A percentile compares a stretch with the other conserved stretches of the same genome.
Evolutionary conservation across 2,329 filamentous ascomycete species (phyloP).

Genomic region (Phialophora tarda): DNA sequence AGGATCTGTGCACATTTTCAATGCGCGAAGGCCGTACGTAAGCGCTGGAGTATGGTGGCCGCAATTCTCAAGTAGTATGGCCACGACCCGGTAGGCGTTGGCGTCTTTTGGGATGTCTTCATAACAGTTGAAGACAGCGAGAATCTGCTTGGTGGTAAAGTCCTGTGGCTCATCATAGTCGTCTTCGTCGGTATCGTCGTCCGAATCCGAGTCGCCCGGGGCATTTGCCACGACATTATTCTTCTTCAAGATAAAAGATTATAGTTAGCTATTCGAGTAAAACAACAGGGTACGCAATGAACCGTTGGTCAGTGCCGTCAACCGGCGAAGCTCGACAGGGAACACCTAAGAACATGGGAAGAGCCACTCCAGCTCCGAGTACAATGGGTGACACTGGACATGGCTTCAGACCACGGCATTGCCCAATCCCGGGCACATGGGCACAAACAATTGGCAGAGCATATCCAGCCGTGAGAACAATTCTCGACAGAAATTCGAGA

Average conservation of each 20-base stretch:
- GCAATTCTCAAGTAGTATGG: constrained; percentile 5
- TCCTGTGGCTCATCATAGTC: background rate
- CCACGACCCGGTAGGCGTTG: constrained; percentile 7
- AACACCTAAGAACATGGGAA: background rate
- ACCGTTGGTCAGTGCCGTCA: background rate
- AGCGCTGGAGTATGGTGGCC: constrained; percentile 6
- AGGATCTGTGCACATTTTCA: constrained; percentile 1
- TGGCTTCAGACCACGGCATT: background rate
- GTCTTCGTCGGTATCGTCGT: background rate
- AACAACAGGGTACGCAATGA: background rate
- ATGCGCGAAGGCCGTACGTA: background rate
- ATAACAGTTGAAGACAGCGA: constrained; percentile 6
- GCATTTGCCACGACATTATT: background rate
- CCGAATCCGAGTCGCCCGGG: background rate
- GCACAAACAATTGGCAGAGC: background rate
- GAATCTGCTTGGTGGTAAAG: constrained; percentile 11
- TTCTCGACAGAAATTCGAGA: background rate
- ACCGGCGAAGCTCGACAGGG: background rate
- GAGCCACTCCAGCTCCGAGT: background rate
- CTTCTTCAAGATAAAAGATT: background rate
- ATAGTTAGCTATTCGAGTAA: constrained; percentile 4
- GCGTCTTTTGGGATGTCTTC: constrained; percentile 12
- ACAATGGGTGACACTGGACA: background rate
- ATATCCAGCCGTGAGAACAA: background rate
- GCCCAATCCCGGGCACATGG: background rate